Percentiles rank a stretch among this genome's conserved stretches.
Conservation (phyloP, 306 rosid species). For the Biancaea sappan region DNA sequence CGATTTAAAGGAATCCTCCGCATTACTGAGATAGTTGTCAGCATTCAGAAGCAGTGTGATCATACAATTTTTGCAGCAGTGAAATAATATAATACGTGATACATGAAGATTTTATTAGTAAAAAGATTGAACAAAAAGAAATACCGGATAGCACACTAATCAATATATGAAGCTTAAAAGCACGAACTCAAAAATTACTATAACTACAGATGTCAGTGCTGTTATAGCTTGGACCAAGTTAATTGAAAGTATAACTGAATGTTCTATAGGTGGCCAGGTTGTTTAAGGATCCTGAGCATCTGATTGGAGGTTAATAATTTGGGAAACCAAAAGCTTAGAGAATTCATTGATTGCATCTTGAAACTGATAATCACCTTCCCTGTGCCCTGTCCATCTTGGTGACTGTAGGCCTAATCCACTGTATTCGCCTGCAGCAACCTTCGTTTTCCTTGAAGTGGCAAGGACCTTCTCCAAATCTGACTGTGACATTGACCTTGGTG, state of each 20-base stretch:
- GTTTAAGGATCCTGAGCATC: constrained; percentile 62
- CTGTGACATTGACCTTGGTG: constrained; percentile 65
- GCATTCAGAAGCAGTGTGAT: not conserved
- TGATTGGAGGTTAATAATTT: constrained; percentile 71
- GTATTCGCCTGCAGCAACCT: constrained; percentile 83
- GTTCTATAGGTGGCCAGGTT: constrained; percentile 24
- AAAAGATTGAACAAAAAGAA: constrained; percentile 28
- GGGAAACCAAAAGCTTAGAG: constrained; percentile 75
- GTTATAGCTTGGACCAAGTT: constrained; percentile 37
- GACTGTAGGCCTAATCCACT: constrained; percentile 52
- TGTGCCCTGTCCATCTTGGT: constrained; percentile 48
- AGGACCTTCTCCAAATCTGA: constrained; percentile 74
- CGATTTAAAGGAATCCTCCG: not conserved
- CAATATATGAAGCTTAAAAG: constrained; percentile 1
- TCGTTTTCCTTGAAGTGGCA: constrained; percentile 70
- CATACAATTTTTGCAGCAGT: constrained; percentile 1
- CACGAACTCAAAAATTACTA: constrained; percentile 34
- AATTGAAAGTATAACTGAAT: constrained; percentile 22
- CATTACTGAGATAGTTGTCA: constrained; percentile 6
- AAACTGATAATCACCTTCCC: constrained; percentile 67
- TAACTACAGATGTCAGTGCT: constrained; percentile 19
- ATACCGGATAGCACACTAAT: constrained; percentile 18
- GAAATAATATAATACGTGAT: not conserved
- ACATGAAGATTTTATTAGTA: constrained; percentile 22
- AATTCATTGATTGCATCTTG: constrained; percentile 82